A percentile compares a stretch with the other conserved stretches of the same genome.
Evolutionary conservation across 805 yeast genomes (phyloP).

Genomic region (Yamadazyma ubonensis): DNA sequence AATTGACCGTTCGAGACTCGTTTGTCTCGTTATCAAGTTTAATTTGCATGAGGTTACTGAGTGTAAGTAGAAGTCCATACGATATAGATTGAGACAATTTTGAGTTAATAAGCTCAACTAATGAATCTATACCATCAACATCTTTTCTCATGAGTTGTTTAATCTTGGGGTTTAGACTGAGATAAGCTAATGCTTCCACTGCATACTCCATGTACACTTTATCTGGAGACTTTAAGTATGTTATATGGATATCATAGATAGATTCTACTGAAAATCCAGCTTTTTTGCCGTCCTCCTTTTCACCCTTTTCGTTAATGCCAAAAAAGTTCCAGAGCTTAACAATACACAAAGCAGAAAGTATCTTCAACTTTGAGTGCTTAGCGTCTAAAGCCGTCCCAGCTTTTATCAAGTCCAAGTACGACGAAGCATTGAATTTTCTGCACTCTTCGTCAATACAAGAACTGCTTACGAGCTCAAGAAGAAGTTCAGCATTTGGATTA

Average conservation of each 20-base stretch:
- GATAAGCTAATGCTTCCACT: slow-evolving; percentile 51
- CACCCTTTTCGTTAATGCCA: too few relatives aligned
- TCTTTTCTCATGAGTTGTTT: slow-evolving; percentile 37
- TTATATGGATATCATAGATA: slow-evolving; percentile 23
- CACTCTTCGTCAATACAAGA: slow-evolving; percentile 53
- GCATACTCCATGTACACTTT: slow-evolving; percentile 8
- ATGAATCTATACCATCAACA: slow-evolving; percentile 21
- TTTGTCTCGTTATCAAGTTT: slow-evolving; percentile 25
- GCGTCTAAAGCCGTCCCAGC: slow-evolving; percentile 19
- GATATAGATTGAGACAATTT: slow-evolving; percentile 9
- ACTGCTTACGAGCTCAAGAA: slow-evolving; percentile 19
- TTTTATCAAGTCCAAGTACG: slow-evolving; percentile 42
- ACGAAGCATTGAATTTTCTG: slow-evolving; percentile 45
- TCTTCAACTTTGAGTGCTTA: slow-evolving; percentile 20
- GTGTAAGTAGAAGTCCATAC: slow-evolving; percentile 43
- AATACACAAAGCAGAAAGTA: slow-evolving; percentile 46
- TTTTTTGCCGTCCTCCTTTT: slow-evolving; percentile 7
- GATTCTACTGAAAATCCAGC: slow-evolving; percentile 21
- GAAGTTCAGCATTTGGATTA: slow-evolving; percentile 1
- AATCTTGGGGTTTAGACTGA: slow-evolving; percentile 38
- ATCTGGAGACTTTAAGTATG: background rate
- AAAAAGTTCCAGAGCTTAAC: slow-evolving; percentile 58
- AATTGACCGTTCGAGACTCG: slow-evolving; percentile 33
- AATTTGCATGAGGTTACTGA: slow-evolving; percentile 40
- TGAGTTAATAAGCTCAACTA: slow-evolving; percentile 3